phyloP scores from a whole-genome alignment of 2,329 filamentous ascomycete genomes.

The Tolypocladium paradoxum region DNA sequence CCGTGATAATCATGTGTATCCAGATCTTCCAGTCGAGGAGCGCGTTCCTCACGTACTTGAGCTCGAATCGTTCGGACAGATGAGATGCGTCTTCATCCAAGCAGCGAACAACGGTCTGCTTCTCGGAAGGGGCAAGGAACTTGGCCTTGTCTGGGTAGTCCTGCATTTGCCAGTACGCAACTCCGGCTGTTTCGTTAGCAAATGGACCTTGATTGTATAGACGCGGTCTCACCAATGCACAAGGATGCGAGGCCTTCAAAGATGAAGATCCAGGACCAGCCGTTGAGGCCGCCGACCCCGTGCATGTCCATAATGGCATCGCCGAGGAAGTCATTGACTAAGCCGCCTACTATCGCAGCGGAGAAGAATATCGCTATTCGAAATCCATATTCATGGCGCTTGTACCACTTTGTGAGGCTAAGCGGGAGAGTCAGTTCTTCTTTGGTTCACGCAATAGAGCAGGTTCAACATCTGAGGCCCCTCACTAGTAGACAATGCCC shows the following conservation, averaged over 20 bases:
- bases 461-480: not conserved
- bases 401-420: slow-evolving; percentile 47
- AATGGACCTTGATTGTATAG: not conserved
- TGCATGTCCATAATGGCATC: slow-evolving; percentile 49
- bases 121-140: slow-evolving; percentile 36
- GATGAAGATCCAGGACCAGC: slow-evolving; percentile 78
- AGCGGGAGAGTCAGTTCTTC: not conserved
- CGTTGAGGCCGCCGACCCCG: slow-evolving; percentile 37
- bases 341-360: slow-evolving; percentile 47
- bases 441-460: not conserved
- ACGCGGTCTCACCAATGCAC: slow-evolving; percentile 20
- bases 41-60: slow-evolving; percentile 43
- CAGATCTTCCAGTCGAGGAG: slow-evolving; percentile 47
- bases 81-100: slow-evolving; percentile 31
- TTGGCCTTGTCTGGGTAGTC: slow-evolving; percentile 46
- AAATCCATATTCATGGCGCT: slow-evolving; percentile 47
- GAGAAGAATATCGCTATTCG: slow-evolving; percentile 51
- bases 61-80: slow-evolving; percentile 45
- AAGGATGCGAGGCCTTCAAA: slow-evolving; percentile 46
- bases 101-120: slow-evolving; percentile 29
- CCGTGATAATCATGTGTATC: slow-evolving; percentile 50
- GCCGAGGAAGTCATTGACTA: slow-evolving; percentile 51
- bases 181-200: slow-evolving; percentile 24
- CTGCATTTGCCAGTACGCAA: slow-evolving; percentile 40
- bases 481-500: slow-evolving; percentile 45